Base-by-base conservation (phyloP, 352 stramenopile species). In the Globisporangium nodosum region DNA sequence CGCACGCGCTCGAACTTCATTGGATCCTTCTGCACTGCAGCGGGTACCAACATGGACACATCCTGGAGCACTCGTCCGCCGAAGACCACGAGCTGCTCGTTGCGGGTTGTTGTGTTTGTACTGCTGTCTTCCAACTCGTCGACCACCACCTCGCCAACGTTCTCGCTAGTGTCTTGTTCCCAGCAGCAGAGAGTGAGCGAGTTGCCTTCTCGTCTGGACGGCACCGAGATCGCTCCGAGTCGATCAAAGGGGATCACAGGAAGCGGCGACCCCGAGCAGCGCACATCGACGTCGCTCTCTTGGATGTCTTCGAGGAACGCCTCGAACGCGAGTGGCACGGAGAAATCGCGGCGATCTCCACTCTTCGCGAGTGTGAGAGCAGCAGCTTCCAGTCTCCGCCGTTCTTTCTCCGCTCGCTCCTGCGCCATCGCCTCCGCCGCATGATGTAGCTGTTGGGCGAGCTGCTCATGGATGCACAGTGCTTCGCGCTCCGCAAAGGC, bases 1-100 rank as follows among this genome's bases (percentile, higher is more conserved):
- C 74, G 70, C 33, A 74, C 66, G 35, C 78, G 76, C 52, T 88
- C 78, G n/a, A 81, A 66, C 54, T 73, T 69, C 63, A 86, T 66
- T 0, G 71, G 64, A 15, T 84, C 73, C 37, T 57, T 56, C 3
- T 59, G 43, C 12, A 66, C 65, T 35, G 70, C 59, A n/a, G 60
- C 64, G 0, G 69, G 73, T 12, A 82, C 57, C 1, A 88, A 39
- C 4, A 73, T 60, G 13, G 78, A 77, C 5, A 76, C 63, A 56
- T 89, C 79, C 18, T 65, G 72, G 48, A 85, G 65, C 20, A 85
- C 52, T 2, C 79, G 73, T 0, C 79, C 79, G 11, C 79, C 79
- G 53, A 89, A 89, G 3, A 86, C 63, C 6, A 89, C 51, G 31
- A 72, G 56, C 43, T 74, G 64, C 43, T 78, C 50, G 3, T 52